A percentile compares a stretch with the other conserved stretches of the same genome.
Evolutionary conservation across 768 basidiomycete genomes (phyloP).

Genomic region (Naganishia vaughanmartiniae): DNA sequence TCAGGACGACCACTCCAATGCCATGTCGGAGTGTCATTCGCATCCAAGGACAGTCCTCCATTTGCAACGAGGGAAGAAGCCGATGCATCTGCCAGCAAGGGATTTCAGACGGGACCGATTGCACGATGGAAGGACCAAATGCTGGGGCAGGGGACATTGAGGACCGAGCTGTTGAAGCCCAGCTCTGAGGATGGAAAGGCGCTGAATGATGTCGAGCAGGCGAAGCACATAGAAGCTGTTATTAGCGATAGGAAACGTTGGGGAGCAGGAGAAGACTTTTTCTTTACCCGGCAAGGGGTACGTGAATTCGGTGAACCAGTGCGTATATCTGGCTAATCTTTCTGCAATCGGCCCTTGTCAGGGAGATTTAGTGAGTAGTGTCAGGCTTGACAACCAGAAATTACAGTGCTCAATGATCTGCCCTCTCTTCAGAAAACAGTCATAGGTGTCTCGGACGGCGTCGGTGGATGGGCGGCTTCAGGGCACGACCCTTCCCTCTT

Average conservation of each 20-base stretch:
- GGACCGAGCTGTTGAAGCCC: slow-evolving; percentile 39
- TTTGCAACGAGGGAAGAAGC: slow-evolving; percentile 37
- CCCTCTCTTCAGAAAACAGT: slow-evolving; percentile 36
- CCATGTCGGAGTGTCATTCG: slow-evolving; percentile 47
- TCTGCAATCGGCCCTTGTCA: neutral
- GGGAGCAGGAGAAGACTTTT: slow-evolving; percentile 52
- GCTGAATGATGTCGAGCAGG: slow-evolving; percentile 32
- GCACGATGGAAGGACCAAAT: slow-evolving; percentile 45
- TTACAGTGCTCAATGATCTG: neutral
- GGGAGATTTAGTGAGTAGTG: slow-evolving; percentile 10
- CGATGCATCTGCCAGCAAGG: slow-evolving; percentile 30
- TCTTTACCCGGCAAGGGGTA: slow-evolving; percentile 40
- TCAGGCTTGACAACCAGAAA: neutral
- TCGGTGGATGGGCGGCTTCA: slow-evolving; percentile 82
- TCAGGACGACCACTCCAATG: slow-evolving; percentile 33
- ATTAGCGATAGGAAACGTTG: slow-evolving; percentile 36
- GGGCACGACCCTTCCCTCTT: slow-evolving; percentile 86
- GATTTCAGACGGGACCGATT: slow-evolving; percentile 38
- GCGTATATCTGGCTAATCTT: neutral
- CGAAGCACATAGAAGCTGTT: slow-evolving; percentile 37
- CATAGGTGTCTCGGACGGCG: slow-evolving; percentile 85
- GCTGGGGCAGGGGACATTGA: slow-evolving; percentile 40
- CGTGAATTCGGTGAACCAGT: slow-evolving; percentile 1
- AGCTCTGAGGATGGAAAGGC: slow-evolving; percentile 25
- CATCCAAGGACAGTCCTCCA: slow-evolving; percentile 49